Base-by-base conservation (phyloP, 2,329 filamentous ascomycete species). In the Calonectria naviculata region DNA sequence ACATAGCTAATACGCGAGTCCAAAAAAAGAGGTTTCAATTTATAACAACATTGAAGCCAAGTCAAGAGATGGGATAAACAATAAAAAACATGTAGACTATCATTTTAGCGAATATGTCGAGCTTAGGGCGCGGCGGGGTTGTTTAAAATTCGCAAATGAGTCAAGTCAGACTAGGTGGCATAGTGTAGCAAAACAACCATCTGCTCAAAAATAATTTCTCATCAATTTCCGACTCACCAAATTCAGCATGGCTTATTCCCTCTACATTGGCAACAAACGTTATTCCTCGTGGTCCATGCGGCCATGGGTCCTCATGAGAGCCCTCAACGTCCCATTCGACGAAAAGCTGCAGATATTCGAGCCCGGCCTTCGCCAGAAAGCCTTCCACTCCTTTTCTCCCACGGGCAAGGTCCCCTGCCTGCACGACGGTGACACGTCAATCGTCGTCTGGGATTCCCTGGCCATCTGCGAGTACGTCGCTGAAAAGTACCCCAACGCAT, bases 391-490 rank as follows among this genome's bases (percentile, higher is more conserved):
- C 28, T 86, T 83, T 76, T 87, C 82, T 36, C 86, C 81, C 56
- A 77, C 75, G 4, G 85, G 80, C 68, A 85, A 85, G 52, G 85
- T 87, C 10, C 85, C 85, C 2, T 83, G 83, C 68, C 76, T 87
- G 13, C 78, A 83, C 29, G 81, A 84, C 64, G 71, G 56, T 19
- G 75, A 77, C 13, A 61, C 61, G 0, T 68, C 74, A 13, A 78
- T 84, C 36, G 70, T 83, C 8, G 76, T 88, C 61, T 85, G 83
- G 78, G 87, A 89, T 71, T 88, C 87, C 0, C 80, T 88, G 17
- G 83, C 87, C 67, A 88, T 89, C 58, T 80, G 79, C 79, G 86
- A 88, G 67, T 85, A 85, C 73, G 76, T 88, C 5, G 84, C 85
- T 21, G 86, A 88, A 69, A 73, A 75, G 24, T 75, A 85, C 61